phyloP scores from a whole-genome alignment of 2,329 filamentous ascomycete genomes.

The Penicillium sp. region DNA sequence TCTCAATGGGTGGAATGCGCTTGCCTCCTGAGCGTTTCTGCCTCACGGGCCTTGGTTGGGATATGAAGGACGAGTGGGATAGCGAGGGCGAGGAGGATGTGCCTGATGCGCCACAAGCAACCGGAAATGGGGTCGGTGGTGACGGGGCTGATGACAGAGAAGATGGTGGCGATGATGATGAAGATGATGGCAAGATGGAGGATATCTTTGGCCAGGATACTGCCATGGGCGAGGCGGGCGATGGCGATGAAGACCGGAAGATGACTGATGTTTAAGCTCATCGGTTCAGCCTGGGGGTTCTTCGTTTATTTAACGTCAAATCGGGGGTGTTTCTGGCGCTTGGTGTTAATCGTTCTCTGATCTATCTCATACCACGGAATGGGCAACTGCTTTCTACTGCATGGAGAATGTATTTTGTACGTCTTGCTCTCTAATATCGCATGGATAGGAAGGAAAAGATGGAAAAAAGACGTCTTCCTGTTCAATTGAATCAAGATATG shows the following conservation, averaged over 20 bases:
- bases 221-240: slow-evolving; percentile 39
- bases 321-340: slow-evolving; percentile 23
- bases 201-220: slow-evolving; percentile 50
- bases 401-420: not conserved
- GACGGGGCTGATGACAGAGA: slow-evolving; percentile 37
- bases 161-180: slow-evolving; percentile 40
- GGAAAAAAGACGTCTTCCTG: slow-evolving; percentile 5
- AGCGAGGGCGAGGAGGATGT: slow-evolving; percentile 54
- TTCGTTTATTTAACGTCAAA: not conserved
- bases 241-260: slow-evolving; percentile 42
- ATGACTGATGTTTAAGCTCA: slow-evolving; percentile 44
- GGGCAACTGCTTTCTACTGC: not conserved
- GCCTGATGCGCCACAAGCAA: slow-evolving; percentile 21
- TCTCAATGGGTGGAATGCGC: slow-evolving; percentile 55
- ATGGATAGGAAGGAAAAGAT: not conserved
- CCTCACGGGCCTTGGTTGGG: slow-evolving; percentile 59
- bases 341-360: slow-evolving; percentile 12
- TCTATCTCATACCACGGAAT: slow-evolving; percentile 3
- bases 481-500: slow-evolving; percentile 15
- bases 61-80: slow-evolving; percentile 60
- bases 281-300: not conserved
- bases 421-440: not conserved
- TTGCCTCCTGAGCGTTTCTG: slow-evolving; percentile 65
- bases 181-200: slow-evolving; percentile 51
- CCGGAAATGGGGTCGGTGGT: slow-evolving; percentile 32